These are phyloP conservation scores for Bipolaris sorokiniana DNA, from an alignment of 2,329 filamentous ascomycete species.

Conservation along the genomic window DNA sequence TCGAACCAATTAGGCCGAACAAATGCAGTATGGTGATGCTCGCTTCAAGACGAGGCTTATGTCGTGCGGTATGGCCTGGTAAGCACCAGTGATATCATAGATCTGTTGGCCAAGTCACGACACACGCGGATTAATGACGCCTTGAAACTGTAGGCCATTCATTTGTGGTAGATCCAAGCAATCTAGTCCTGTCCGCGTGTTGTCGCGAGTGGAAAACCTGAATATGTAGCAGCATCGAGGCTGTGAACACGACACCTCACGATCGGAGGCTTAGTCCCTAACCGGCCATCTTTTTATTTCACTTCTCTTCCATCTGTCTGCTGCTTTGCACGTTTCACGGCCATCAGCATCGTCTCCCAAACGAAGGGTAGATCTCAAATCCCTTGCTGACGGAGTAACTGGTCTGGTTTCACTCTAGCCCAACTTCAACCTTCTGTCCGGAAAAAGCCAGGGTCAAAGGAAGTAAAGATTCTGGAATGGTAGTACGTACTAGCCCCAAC, in stretches of 20 bases:
- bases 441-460: background rate
- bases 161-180: conserved; percentile 24
- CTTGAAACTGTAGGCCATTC: conserved; percentile 15
- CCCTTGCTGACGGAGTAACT: background rate
- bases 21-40: conserved; percentile 20
- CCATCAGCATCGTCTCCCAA: background rate
- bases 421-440: too few relatives aligned
- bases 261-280: background rate
- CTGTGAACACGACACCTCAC: conserved; percentile 2
- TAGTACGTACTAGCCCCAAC: background rate
- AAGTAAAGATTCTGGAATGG: background rate
- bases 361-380: background rate
- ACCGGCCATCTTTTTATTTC: background rate
- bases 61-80: conserved; percentile 11
- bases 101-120: conserved; percentile 25
- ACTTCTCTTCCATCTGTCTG: background rate
- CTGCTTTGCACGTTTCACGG: background rate
- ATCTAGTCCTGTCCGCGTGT: conserved; percentile 21
- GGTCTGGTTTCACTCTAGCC: background rate
- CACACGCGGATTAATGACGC: conserved; percentile 30
- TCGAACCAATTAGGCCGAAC: conserved; percentile 22
- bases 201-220: conserved; percentile 16
- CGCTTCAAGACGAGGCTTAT: conserved; percentile 18
- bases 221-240: conserved; percentile 17
- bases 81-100: conserved; percentile 24